These are phyloP conservation scores for Lepidium didymum DNA, from an alignment of 345 rosid species.

Conservation along the genomic window DNA sequence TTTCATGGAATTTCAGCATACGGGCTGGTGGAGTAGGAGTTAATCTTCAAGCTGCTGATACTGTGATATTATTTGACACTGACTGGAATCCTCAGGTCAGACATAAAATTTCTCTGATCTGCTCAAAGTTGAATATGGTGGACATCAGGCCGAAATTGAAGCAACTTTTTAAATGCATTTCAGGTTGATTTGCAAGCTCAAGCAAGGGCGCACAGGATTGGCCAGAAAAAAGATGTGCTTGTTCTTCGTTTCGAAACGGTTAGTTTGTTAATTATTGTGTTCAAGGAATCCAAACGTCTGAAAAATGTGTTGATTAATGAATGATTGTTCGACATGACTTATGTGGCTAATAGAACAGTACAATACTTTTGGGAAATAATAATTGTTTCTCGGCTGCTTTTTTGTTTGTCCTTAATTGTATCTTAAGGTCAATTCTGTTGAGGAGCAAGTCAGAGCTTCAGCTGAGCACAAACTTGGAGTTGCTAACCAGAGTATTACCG, in stretches of 20 bases:
- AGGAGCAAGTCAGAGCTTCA: constrained; percentile 93
- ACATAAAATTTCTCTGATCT: background rate
- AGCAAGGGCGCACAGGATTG: constrained; percentile 96
- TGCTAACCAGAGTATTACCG: constrained; percentile 97
- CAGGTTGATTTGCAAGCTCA: constrained; percentile 99
- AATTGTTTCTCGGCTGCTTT: background rate
- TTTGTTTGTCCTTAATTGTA: background rate
- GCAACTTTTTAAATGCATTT: background rate
- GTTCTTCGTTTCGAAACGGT: constrained; percentile 96
- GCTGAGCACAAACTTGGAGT: constrained; percentile 98
- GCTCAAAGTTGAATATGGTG: background rate
- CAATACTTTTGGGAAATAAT: background rate
- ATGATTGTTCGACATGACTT: background rate
- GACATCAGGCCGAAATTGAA: background rate
- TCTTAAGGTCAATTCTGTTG: constrained; percentile 78
- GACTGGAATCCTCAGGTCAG: constrained; percentile 95
- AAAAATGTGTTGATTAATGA: background rate
- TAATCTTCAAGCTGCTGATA: constrained; percentile 93
- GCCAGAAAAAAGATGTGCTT: constrained; percentile 96
- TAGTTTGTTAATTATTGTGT: constrained; percentile 12
- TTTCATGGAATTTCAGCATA: constrained; percentile 39
- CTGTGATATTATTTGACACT: constrained; percentile 82
- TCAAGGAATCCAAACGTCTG: background rate
- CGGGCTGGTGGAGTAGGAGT: constrained; percentile 98
- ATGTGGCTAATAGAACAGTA: background rate